Conservation (phyloP, 352 stramenopile genomes). For the Phytophthora pistaciae region DNA sequence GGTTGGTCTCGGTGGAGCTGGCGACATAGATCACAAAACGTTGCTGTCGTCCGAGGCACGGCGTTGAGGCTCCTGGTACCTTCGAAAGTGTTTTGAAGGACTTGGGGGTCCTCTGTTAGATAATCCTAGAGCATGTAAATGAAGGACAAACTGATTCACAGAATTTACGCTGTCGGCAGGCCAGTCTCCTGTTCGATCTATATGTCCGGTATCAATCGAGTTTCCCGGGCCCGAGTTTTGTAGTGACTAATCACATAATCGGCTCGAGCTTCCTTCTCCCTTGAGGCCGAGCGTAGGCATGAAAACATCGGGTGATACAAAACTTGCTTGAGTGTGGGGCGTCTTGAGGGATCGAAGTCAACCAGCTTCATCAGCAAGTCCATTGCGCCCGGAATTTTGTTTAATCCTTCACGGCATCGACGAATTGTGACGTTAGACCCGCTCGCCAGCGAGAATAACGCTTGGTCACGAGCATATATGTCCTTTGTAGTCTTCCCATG, state of each 20-base stretch:
- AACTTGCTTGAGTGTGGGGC: slow-evolving; percentile 76
- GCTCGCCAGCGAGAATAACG: slow-evolving; percentile 55
- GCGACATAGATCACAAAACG: slow-evolving; percentile 4
- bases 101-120: slow-evolving; percentile 24
- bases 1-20: slow-evolving; percentile 8
- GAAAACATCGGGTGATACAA: slow-evolving; percentile 72
- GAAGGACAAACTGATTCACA: slow-evolving; percentile 23
- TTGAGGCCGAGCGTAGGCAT: slow-evolving; percentile 31
- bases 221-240: slow-evolving; percentile 19
- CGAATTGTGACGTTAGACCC: slow-evolving; percentile 62
- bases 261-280: slow-evolving; percentile 10
- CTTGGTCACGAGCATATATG: slow-evolving; percentile 54
- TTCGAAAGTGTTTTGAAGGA: slow-evolving; percentile 41
- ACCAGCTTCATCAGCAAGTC: slow-evolving; percentile 64
- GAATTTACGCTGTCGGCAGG: not conserved
- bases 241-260: slow-evolving; percentile 78
- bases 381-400: slow-evolving; percentile 49
- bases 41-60: slow-evolving; percentile 3
- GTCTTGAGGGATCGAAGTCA: slow-evolving; percentile 64
- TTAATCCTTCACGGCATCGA: slow-evolving; percentile 59
- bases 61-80: not conserved
- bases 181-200: slow-evolving; percentile 24
- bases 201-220: slow-evolving; percentile 46
- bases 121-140: slow-evolving; percentile 40
- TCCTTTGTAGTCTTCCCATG: slow-evolving; percentile 32